A percentile compares a stretch with the other conserved stretches of the same genome.
Evolutionary conservation across 2,329 filamentous ascomycete species (phyloP).

Genomic region (Sclerotinia nivalis): DNA sequence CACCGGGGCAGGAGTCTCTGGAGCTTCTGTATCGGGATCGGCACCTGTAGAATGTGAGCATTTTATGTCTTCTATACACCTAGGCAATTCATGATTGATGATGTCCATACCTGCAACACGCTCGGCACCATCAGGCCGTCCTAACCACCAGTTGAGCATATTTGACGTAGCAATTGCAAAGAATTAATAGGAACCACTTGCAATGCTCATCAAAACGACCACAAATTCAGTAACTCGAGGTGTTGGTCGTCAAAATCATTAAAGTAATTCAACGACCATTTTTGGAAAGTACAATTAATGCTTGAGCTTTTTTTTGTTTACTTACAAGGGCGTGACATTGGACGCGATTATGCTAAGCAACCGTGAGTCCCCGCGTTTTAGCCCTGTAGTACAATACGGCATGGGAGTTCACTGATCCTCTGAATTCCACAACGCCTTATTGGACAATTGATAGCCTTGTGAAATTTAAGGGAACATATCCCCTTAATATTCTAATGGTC

Average conservation of each 20-base stretch:
- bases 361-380: conserved; percentile 2
- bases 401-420: neutral
- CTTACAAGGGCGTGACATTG: conserved; percentile 4
- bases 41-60: neutral
- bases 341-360: conserved; percentile 11
- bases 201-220: neutral
- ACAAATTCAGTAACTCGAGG: neutral
- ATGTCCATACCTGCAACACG: conserved; percentile 34
- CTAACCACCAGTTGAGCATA: conserved; percentile 43
- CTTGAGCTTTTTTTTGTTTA: conserved; percentile 24
- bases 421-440: neutral
- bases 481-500: neutral
- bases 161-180: neutral
- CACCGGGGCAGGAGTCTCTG: conserved; percentile 65
- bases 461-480: neutral
- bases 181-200: neutral
- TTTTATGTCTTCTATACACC: neutral
- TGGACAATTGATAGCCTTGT: neutral
- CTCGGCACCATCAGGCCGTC: conserved; percentile 31
- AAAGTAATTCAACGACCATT: neutral
- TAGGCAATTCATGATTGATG: neutral
- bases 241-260: neutral
- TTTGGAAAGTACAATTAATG: conserved; percentile 2
- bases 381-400: neutral
- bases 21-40: conserved; percentile 47